These are phyloP conservation scores for Neodidymelliopsis sp. DNA, from an alignment of 2,329 filamentous ascomycete genomes.

Conservation along the genomic window DNA sequence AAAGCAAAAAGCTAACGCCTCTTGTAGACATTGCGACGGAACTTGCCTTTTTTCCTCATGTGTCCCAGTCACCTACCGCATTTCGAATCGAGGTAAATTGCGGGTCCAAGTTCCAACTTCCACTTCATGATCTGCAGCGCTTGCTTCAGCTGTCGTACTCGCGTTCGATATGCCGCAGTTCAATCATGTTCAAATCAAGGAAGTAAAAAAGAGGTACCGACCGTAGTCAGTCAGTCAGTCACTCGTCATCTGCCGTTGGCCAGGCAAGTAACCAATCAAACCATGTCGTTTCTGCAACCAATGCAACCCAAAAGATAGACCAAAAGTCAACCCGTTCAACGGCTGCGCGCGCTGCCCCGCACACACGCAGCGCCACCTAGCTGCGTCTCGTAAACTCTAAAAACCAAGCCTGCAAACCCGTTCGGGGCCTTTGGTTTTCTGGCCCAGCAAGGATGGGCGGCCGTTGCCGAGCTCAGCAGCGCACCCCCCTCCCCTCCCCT, in stretches of 20 bases:
- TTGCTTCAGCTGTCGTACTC: background rate
- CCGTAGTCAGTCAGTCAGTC: too few relatives aligned
- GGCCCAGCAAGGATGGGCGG: slow-evolving; percentile 8
- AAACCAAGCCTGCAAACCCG: slow-evolving; percentile 1
- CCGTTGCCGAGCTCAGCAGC: slow-evolving; percentile 17
- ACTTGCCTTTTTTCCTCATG: slow-evolving; percentile 15
- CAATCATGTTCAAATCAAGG: too few relatives aligned
- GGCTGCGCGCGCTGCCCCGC: slow-evolving; percentile 6
- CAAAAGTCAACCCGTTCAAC: slow-evolving; percentile 4
- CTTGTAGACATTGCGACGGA: background rate
- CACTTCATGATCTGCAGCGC: slow-evolving; percentile 3
- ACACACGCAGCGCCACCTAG: slow-evolving; percentile 4
- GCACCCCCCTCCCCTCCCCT: too few relatives aligned
- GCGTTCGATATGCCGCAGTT: too few relatives aligned
- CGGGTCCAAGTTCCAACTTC: background rate
- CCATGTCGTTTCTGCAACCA: background rate
- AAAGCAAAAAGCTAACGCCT: background rate
- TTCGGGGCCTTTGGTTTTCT: too few relatives aligned
- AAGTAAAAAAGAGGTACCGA: too few relatives aligned
- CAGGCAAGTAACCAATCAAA: background rate
- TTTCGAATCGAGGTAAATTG: background rate
- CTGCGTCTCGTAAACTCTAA: slow-evolving; percentile 13
- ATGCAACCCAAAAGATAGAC: background rate
- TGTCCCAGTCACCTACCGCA: slow-evolving; percentile 1
- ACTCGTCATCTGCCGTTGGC: slow-evolving; percentile 2